Evolutionary conservation across 768 basidiomycete species (phyloP), one percentile per base, ranked within the genome.

Genomic region (Sporobolomyces pararoseus): DNA sequence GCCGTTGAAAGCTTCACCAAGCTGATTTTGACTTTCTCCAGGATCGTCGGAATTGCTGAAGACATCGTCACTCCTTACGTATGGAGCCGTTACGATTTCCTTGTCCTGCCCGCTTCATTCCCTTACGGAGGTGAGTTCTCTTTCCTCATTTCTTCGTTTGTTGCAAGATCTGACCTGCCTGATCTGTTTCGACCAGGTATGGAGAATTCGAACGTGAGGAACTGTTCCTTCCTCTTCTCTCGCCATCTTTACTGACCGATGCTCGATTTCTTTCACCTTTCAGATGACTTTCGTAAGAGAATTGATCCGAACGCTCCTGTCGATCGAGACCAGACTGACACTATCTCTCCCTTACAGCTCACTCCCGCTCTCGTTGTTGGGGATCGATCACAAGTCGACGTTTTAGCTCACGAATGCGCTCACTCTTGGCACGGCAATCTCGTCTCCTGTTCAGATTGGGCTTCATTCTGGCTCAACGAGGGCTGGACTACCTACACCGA

Each of bases 401-500:
- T 95, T 17, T 87, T 92, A 17, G 89, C 91, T 0, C 89, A 95
- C 80, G 91, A 92, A 77, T 80, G 88, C 34, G 86, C 87, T 0
- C 89, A 97, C 77, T 50, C 46, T 0, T 63, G 47, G 54, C 63
- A 60, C 44, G 74, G 75, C 7, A 76, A 77, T 62, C n/a, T 75
- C 14, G 78, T 81, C 25, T 78, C 79, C 0, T 80, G 80, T 70
- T 76, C 77, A 9, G 74, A 65, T 32, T 81, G 81, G 82, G 69
- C 70, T 7, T 76, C 78, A 37, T 82, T 82, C 77, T 82, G 81
- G 81, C 85, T 92, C 46, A 92, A 91, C 78, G 89, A 93, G 81
- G 80, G 91, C 32, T 94, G 90, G 88, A 96, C 94, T 37, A 93
- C 90, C 0, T 97, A 93, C 77, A 87, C 90, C 35, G 94, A 98